Percentiles rank a stretch among this genome's conserved stretches.
phyloP scores from a whole-genome alignment of 345 rosid genomes.

The Acer negundo region DNA sequence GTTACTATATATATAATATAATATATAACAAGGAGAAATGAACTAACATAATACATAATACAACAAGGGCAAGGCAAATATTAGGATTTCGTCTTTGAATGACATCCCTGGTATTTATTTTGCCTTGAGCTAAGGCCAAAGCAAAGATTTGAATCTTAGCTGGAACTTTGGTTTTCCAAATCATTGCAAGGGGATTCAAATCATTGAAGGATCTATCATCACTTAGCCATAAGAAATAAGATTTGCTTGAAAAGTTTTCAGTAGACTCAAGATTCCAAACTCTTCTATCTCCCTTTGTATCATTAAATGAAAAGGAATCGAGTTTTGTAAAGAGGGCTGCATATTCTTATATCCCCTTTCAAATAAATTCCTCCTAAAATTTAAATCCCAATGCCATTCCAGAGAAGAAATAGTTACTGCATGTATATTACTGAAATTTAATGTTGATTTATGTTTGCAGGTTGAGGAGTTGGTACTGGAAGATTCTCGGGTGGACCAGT shows the following conservation, averaged over 20 bases:
- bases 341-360: too few relatives aligned
- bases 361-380: too few relatives aligned
- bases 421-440: neutral
- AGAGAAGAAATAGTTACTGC: neutral
- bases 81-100: neutral
- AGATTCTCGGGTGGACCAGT: conserved; percentile 85
- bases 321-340: too few relatives aligned
- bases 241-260: neutral
- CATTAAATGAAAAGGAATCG: too few relatives aligned
- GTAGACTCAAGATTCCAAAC: too few relatives aligned
- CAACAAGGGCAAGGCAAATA: neutral
- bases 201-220: neutral
- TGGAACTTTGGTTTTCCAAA: too few relatives aligned
- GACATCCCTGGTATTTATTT: neutral
- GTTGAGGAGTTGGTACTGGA: conserved; percentile 85
- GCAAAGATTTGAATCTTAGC: too few relatives aligned
- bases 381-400: too few relatives aligned
- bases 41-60: neutral
- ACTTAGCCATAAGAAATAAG: neutral
- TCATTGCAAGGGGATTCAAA: too few relatives aligned
- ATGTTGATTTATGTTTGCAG: conserved; percentile 37
- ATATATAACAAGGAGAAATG: too few relatives aligned
- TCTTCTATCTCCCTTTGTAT: too few relatives aligned
- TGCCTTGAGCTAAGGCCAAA: neutral
- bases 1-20: too few relatives aligned